Evolutionary conservation across 352 stramenopile genomes (phyloP), one percentile per base, ranked within the genome.

Genomic region (Discostella stelligera): DNA sequence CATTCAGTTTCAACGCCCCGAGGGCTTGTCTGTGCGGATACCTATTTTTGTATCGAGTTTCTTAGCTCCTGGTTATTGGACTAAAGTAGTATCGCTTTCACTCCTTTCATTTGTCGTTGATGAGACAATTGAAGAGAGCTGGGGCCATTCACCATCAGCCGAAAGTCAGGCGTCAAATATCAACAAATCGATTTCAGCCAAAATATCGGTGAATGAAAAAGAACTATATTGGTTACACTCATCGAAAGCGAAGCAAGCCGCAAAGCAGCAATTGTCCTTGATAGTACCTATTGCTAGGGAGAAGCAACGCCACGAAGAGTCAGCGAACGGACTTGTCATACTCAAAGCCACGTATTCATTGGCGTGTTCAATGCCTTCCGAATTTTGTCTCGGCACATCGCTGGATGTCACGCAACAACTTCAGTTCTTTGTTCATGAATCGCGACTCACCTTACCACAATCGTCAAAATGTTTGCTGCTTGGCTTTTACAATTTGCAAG

Each of bases 401-500:
- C 3, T 73, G 3, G 61, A 81, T 68, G 74, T 77, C 13, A 73
- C 65, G 11, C 11, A 61, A 44, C 70, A 79, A 32, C 59, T 83
- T 39, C 76, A 83, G 64, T 83, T 80, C 59, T 83, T 50, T 59
- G 65, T 80, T 9, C 6, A 67, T 27, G 59, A 80, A 41, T 79
- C 76, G 27, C 32, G 25, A n/a, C 62, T 83, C 14, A n/a, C 9
- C 6, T 39, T 83, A 20, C 76, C 76, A 37, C 32, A 63, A 30
- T 60, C 48, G 44, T 74, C 76, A 0, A 80, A 80, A 54, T 69
- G 71, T 70, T 62, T 65, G 3, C 44, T 83, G 8, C 50, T 80
- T 0, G 76, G 76, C 46, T 83, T 83, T 68, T 80, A 80, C 66
- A 67, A 82, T 48, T 50, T 82, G 53, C 9, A 18, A 44, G 7